Base-by-base conservation (phyloP, 306 rosid genomes). In the Quercus variabilis region DNA sequence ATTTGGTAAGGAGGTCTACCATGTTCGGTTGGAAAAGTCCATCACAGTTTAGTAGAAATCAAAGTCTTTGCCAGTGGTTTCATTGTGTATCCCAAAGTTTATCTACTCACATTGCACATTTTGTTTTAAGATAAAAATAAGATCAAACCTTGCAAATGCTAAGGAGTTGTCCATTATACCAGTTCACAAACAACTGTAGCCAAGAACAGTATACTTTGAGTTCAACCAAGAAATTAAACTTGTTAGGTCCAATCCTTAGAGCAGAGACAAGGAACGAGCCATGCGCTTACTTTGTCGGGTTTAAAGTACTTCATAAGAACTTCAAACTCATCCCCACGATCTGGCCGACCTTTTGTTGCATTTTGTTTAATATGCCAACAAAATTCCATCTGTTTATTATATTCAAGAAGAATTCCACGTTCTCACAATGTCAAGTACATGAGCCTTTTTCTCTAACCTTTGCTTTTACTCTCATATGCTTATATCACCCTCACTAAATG, bases 281-380 rank as follows among this genome's bases (percentile, higher is more conserved):
- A 71, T 80, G 77, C 79, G 92, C 87, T 85, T 67, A 80, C 87
- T 74, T 41, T 93, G 97, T 93, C 93, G 79, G 86, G 63, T 10
- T 69, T 81, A 38, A 4, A 80, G 72, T 55, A 58, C 64, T 81
- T 43, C 26, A 46, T 77, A 74, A 74, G 81, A 84, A 88, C 76
- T 78, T 84, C 81, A 85, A 69, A 83, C 89, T 83, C 85, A 88
- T 79, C 76, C 82, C 84, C 97, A 93, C 94, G 97, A 88, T 81
- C 87, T 91, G 75, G 92, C 91, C 84, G 87, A 63, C 90, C 86
- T 15, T 74, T 41, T 77, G 72, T 31, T 71, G 64, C 49, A 21
- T 1, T 26, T 51, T 85, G 17, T 84, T 76, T 83, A 83, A 70
- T 85, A 74, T 12, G 62, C 83, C 78, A 3, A 75, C 74, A 85